Evolutionary conservation across 441 rosid genomes (phyloP).

Genomic region (Viola pubescens): DNA sequence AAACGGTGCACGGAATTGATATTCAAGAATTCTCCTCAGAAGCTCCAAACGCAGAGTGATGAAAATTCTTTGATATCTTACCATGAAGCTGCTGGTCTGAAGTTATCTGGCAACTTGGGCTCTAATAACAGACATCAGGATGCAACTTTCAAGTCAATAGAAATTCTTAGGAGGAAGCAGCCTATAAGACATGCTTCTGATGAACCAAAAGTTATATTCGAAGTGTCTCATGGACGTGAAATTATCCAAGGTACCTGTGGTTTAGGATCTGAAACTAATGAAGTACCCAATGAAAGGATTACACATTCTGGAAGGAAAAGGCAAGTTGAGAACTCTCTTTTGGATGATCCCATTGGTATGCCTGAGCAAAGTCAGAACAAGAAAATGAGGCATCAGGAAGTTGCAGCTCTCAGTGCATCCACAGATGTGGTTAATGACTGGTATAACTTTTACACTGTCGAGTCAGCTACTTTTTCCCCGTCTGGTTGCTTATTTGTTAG

Average conservation of each 20-base stretch:
- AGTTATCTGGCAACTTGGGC: constrained; percentile 16
- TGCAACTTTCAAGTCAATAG: constrained; percentile 11
- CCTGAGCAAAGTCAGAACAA: constrained; percentile 25
- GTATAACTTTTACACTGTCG: constrained; percentile 22
- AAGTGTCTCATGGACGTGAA: constrained; percentile 29
- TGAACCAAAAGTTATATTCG: constrained; percentile 40
- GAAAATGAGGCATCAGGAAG: constrained; percentile 36
- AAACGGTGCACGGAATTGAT: constrained; percentile 53
- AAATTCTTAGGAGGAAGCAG: constrained; percentile 11
- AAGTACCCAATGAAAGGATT: constrained; percentile 17
- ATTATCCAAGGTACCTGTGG: constrained; percentile 11
- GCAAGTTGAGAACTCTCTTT: constrained; percentile 27
- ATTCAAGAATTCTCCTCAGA: constrained; percentile 57
- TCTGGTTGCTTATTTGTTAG: neutral
- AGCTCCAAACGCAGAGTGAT: constrained; percentile 17
- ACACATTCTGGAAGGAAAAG: constrained; percentile 49
- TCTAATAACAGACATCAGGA: constrained; percentile 13
- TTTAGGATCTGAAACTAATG: constrained; percentile 20
- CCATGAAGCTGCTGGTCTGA: constrained; percentile 20
- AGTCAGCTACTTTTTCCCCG: neutral
- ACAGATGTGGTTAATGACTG: constrained; percentile 26
- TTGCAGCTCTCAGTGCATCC: constrained; percentile 18
- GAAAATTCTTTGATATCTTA: constrained; percentile 24
- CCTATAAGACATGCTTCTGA: constrained; percentile 19
- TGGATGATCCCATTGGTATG: constrained; percentile 22